These are phyloP conservation scores for Chrysanthemum seticuspe DNA, from an alignment of 129 eudicot species.

Conservation along the genomic window DNA sequence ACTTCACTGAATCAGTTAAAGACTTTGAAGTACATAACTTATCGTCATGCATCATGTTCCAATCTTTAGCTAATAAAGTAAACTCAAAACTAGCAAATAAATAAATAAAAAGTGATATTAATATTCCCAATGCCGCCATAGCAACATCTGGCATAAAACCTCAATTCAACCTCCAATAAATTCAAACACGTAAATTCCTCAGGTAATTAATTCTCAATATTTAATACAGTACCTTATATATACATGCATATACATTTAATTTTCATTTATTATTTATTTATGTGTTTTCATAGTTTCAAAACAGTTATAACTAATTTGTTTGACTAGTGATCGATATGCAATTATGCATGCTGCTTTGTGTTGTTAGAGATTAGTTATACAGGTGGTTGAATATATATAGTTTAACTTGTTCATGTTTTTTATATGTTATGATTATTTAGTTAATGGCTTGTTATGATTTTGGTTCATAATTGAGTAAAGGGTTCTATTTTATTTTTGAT, in stretches of 20 bases:
- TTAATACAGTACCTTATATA: background rate
- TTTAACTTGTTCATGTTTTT: too few species aligned
- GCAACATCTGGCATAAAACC: slow-evolving; percentile 6
- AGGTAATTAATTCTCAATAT: slow-evolving; percentile 6
- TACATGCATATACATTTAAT: background rate
- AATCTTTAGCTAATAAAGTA: background rate
- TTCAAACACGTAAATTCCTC: background rate
- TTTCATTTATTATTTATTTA: background rate
- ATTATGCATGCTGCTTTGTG: too few species aligned
- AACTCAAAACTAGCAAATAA: background rate
- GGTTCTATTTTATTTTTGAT: too few species aligned
- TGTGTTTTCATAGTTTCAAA: background rate
- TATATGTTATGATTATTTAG: too few species aligned
- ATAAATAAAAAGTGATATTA: background rate
- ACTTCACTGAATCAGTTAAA: background rate
- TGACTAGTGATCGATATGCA: too few species aligned
- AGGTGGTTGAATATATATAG: too few species aligned
- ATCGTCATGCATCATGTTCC: background rate
- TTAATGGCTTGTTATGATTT: too few species aligned
- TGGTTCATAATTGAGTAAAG: too few species aligned
- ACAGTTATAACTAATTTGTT: too few species aligned
- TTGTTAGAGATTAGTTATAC: too few species aligned
- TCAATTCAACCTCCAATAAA: background rate
- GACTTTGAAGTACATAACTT: background rate
- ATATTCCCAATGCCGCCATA: background rate